Percentiles rank a stretch among this genome's conserved stretches.
Conservation (phyloP, 179 eudicot species). For the Silene vulgaris region DNA sequence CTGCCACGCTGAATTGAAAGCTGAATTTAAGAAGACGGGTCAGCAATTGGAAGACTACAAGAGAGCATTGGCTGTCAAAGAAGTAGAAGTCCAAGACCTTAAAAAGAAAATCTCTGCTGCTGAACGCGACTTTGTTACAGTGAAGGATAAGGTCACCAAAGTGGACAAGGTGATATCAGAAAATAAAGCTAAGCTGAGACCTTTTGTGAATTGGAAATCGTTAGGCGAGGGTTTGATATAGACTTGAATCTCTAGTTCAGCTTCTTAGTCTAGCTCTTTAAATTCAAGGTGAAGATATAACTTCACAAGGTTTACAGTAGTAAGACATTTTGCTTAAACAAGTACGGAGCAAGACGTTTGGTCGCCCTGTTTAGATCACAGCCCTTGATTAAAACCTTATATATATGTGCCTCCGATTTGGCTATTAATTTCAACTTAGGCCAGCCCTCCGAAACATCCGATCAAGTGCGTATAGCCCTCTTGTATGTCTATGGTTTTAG, state of each 20-base stretch:
- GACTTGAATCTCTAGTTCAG: neutral
- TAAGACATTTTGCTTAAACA: too few species aligned
- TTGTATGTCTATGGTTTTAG: too few species aligned
- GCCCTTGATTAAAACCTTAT: too few species aligned
- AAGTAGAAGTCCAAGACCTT: neutral
- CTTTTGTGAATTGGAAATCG: neutral
- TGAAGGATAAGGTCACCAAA: neutral
- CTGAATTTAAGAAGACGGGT: neutral
- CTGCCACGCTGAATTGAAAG: neutral
- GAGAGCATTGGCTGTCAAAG: neutral
- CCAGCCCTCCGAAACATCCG: too few species aligned
- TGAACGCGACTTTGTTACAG: neutral
- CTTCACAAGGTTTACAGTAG: too few species aligned
- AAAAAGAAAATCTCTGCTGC: neutral
- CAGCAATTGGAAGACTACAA: neutral
- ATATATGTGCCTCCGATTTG: too few species aligned
- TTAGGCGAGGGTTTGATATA: constrained; percentile 11
- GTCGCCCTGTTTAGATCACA: too few species aligned
- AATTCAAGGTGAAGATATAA: neutral
- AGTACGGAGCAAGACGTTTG: too few species aligned
- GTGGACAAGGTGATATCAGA: neutral
- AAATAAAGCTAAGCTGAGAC: neutral
- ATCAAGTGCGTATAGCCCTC: too few species aligned
- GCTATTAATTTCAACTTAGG: too few species aligned
- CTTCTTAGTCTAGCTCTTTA: too few species aligned